Evolutionary conservation across 495 filamentous ascomycete species (phyloP), one percentile per base, ranked within the genome.

Genomic region (Aspergillus hancockii): DNA sequence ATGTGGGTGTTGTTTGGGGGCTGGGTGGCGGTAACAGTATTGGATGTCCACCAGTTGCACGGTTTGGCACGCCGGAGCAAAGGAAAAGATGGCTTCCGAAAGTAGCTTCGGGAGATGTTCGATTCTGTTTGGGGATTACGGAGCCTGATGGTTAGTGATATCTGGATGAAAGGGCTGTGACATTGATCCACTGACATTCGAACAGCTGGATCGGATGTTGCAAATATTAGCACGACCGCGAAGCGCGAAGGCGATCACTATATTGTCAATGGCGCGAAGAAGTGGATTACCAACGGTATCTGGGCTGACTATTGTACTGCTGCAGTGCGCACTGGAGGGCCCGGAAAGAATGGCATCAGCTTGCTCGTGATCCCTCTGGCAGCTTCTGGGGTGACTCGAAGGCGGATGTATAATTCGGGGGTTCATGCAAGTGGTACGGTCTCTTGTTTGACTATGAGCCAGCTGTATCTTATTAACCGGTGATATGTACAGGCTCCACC

Each of bases 321-420:
- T 53, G 82, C 81, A 23, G 82, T 83, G 5, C 67, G 82, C 22
- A 85, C 81, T 8, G 82, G 82, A 18, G 80, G 78, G 3, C 61
- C 75, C 16, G 81, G 82, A 12, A 67, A 65, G 34, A 54, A 58
- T 28, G 82, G 82, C 3, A 75, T 85, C 30, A 81, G 77, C 31
- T 60, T 83, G 36, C 72, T 85, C 2, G 78, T 85, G 9, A 81
- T 85, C 30, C 78, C 81, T 3, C 62, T 83, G 49, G 64, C 72
- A 34, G 68, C 73, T n/a, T 54, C 66, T 1, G 82, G 82, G 1
- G 75, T 85, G 19, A 75, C 81, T 67, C 72, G 84, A 46, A 88
- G 91, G 71, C 87, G 91, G 78, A 95, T 90, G 25, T 82, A 81
- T 23, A 93, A 95, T 72, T 92, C 90, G 10, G 80, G 89, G 14